Evolutionary conservation across 1,284 basidiomycete genomes (phyloP).

Genomic region (Neotropicomus parvogracilis): DNA sequence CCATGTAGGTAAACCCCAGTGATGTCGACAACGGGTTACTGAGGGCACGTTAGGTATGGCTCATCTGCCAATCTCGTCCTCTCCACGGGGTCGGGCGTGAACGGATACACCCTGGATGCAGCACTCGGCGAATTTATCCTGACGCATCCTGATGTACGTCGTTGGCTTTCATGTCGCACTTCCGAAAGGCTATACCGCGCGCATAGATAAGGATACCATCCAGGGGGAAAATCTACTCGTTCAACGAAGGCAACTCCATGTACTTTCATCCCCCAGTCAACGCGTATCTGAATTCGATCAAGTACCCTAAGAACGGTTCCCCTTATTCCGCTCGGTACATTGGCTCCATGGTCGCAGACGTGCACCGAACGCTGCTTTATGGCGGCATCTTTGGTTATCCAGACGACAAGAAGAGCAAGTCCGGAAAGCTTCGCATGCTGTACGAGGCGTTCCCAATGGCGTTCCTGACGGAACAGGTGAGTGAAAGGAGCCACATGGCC

Average conservation of each 20-base stretch:
- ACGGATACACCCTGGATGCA: constrained; percentile 97
- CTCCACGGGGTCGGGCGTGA: constrained; percentile 93
- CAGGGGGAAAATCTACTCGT: constrained; percentile 98
- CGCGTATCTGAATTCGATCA: constrained; percentile 93
- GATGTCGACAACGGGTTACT: constrained; percentile 9
- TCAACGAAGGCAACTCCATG: constrained; percentile 97
- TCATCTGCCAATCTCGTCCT: constrained; percentile 97
- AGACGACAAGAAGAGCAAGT: constrained; percentile 96
- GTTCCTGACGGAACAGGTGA: constrained; percentile 87
- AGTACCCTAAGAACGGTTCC: constrained; percentile 77
- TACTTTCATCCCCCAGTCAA: constrained; percentile 88
- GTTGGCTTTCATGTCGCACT: constrained; percentile 2
- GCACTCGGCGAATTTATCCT: constrained; percentile 97
- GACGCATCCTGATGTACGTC: constrained; percentile 87
- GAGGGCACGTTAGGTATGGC: constrained; percentile 72
- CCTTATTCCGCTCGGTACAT: constrained; percentile 96
- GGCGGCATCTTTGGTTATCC: constrained; percentile 99
- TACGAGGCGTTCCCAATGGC: constrained; percentile 99
- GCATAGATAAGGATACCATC: constrained; percentile 83
- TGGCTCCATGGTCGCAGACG: constrained; percentile 98
- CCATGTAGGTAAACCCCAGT: constrained; percentile 63
- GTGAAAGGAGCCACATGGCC: constrained; percentile 21
- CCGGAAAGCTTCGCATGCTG: constrained; percentile 89
- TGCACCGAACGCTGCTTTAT: constrained; percentile 94
- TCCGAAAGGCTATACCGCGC: constrained; percentile 5